Evolutionary conservation across 2,329 filamentous ascomycete species (phyloP), one percentile per base, ranked within the genome.

Genomic region (Reticulascus tulasneorum): DNA sequence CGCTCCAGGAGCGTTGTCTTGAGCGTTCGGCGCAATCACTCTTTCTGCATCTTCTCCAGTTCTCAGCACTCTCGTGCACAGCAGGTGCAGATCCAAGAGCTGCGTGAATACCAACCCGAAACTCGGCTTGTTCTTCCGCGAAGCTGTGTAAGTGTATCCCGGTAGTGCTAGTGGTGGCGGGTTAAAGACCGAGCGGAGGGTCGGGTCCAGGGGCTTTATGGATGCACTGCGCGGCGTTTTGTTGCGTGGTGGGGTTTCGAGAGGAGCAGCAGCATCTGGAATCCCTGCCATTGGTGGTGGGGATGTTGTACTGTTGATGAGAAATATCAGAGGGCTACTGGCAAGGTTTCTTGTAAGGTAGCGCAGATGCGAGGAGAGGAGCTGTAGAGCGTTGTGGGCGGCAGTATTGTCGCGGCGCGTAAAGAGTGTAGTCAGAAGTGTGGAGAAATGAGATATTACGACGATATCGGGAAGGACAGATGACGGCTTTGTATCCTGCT

Each of bases 41-140:
- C 42, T 42, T 45, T 67, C 67, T 3, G 62, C 67, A 31, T 73
- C 71, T 2, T 33, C 52, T 12, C 50, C 52, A 5, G 50, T 52
- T 26, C 60, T 58, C 17, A 73, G 68, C 1, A 75, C 42, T 4
- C 50, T 50, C 5, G 66, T 70, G 40, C 70, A 67, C 4, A 81
- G 57, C 6, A 82, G 45, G 41, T 80, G 75, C 13, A 79, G 33
- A 29, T 77, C 68, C 1, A 77, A 57, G 26, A 79, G 60, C 52
- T 75, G 69, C 6, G 66, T 48, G 43, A 81, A 81, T 5, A 73
- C 64, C 11, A 66, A 58, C 6, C 77, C 77, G 36, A 77, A 78
- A 12, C 63, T 63, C 6, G 73, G 72, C 40, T 69, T 75, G 42
- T 60, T 67, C 34, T 56, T 51, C 8, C 55, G 49, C 16, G 48